phyloP scores from a whole-genome alignment of 768 basidiomycete species.

The Lactifluus echinatus region DNA sequence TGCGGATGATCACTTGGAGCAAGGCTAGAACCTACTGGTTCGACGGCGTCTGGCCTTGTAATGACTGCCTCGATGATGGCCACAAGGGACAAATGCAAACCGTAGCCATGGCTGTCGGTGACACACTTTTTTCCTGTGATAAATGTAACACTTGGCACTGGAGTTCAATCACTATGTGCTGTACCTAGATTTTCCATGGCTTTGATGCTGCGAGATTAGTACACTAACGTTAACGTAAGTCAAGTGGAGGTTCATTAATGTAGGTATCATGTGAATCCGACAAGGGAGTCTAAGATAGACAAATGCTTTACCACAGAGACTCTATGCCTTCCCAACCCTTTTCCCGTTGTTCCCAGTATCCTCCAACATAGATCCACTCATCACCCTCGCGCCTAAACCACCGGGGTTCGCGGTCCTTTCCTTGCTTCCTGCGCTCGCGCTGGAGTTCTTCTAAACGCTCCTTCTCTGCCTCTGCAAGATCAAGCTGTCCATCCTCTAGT shows the following conservation, averaged over 20 bases:
- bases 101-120: too few species aligned
- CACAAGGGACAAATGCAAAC: neutral
- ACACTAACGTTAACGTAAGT: too few species aligned
- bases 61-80: neutral
- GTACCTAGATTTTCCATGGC: too few species aligned
- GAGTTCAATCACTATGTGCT: too few species aligned
- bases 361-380: conserved; percentile 70
- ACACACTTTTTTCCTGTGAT: too few species aligned
- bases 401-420: conserved; percentile 50
- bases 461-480: conserved; percentile 67
- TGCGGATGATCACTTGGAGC: too few species aligned
- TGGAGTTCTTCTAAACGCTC: conserved; percentile 65
- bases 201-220: too few species aligned
- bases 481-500: conserved; percentile 67
- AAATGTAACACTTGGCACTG: too few species aligned
- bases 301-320: conserved; percentile 51
- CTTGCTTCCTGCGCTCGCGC: conserved; percentile 55
- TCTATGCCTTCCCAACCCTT: conserved; percentile 53
- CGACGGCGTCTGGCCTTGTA: too few species aligned
- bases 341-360: conserved; percentile 74
- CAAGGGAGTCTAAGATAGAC: neutral
- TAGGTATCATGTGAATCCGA: neutral
- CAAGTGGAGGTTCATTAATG: too few species aligned
- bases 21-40: too few species aligned
- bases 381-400: conserved; percentile 70